phyloP scores from a whole-genome alignment of 208 protist genomes.

The Acanthamoeba royreba region DNA sequence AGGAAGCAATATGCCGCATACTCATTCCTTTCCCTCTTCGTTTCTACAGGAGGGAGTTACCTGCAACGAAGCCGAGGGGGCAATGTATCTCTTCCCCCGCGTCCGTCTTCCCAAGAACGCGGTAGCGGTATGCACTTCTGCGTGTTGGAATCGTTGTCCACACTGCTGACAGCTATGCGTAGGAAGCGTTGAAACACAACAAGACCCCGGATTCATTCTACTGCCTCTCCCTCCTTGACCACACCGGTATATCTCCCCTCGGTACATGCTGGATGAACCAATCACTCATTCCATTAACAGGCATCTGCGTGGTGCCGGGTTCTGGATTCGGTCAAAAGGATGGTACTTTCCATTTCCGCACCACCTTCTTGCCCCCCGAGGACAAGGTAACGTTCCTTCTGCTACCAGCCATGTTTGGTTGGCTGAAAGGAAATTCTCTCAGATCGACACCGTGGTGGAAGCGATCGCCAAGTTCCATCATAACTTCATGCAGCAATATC shows the following conservation, averaged over 20 bases:
- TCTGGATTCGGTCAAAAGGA: slow-evolving; percentile 92
- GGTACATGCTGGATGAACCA: background rate
- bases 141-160: no score
- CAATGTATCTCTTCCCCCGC: slow-evolving; percentile 99
- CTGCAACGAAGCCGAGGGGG: slow-evolving; percentile 87
- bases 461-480: background rate
- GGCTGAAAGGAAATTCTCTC: background rate
- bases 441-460: background rate
- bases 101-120: slow-evolving; percentile 68
- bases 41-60: slow-evolving; percentile 66
- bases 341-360: slow-evolving; percentile 98
- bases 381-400: slow-evolving; percentile 82
- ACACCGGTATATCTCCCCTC: background rate
- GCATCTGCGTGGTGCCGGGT: slow-evolving; percentile 90
- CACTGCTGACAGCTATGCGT: no score
- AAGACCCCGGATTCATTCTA: slow-evolving; percentile 93
- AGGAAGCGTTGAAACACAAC: slow-evolving; percentile 76
- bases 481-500: background rate
- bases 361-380: slow-evolving; percentile 97
- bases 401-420: background rate
- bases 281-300: background rate
- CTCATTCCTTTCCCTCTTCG: background rate
- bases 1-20: background rate
- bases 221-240: slow-evolving; percentile 93
- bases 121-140: no score